phyloP scores from a whole-genome alignment of 139 green algal species.

The Chlorella sorokiniana region DNA sequence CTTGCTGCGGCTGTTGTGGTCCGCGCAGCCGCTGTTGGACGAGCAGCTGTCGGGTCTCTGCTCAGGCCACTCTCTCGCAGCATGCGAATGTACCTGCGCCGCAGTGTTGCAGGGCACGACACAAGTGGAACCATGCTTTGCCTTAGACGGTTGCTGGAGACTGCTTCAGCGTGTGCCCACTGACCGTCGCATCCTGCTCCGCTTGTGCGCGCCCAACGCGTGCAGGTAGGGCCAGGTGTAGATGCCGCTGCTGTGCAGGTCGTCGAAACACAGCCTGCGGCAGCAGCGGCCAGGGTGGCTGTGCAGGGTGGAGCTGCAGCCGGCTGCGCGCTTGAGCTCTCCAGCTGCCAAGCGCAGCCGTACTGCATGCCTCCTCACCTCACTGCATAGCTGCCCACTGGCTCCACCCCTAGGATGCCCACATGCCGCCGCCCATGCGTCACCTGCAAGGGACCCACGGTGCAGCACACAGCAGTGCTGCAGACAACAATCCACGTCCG shows the following conservation, averaged over 20 bases:
- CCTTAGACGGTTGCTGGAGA: not conserved
- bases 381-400: conserved; percentile 69
- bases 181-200: conserved; percentile 30
- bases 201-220: conserved; percentile 49
- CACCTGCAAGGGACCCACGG: too few species aligned
- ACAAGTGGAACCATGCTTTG: not conserved
- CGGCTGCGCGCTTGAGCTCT: not conserved
- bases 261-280: conserved; percentile 52
- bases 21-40: too few species aligned
- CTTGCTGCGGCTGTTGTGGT: too few species aligned
- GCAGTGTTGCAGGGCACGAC: not conserved
- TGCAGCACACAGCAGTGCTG: too few species aligned
- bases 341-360: not conserved
- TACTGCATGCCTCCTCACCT: conserved; percentile 28
- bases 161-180: not conserved
- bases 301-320: not conserved
- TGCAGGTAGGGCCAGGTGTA: conserved; percentile 67
- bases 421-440: conserved; percentile 59
- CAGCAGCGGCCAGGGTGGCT: not conserved
- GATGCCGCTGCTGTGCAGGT: conserved; percentile 61
- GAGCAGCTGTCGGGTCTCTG: conserved; percentile 32
- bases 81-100: conserved; percentile 17
- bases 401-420: conserved; percentile 64
- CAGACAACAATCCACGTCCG: too few species aligned
- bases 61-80: conserved; percentile 16